Evolutionary conservation across 2,329 filamentous ascomycete genomes (phyloP).

Genomic region (Hirsutella thompsonii): DNA sequence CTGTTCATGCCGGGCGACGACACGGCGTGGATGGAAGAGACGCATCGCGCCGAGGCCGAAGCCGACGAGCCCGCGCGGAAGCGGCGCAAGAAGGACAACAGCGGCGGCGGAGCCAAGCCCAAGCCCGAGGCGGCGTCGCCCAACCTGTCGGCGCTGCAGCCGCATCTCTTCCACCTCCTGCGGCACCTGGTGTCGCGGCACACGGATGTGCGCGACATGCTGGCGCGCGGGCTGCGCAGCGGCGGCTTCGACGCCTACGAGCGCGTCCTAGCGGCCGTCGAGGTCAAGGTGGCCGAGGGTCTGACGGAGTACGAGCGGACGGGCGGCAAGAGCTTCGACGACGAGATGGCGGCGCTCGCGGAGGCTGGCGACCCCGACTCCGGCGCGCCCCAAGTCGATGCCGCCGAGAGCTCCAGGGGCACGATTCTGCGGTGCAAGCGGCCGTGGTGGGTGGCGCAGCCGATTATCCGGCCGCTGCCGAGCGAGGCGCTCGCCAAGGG

Average conservation of each 20-base stretch:
- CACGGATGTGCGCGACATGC: conserved; percentile 72
- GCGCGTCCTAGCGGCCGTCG: conserved; percentile 60
- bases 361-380: conserved; percentile 4
- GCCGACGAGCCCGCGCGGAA: conserved; percentile 37
- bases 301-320: conserved; percentile 53
- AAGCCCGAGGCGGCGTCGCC: conserved; percentile 15
- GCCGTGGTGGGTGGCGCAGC: conserved; percentile 85
- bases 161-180: conserved; percentile 86
- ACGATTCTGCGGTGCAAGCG: conserved; percentile 62
- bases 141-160: conserved; percentile 73
- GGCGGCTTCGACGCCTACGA: conserved; percentile 71
- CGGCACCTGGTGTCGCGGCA: conserved; percentile 69
- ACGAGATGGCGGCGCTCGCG: conserved; percentile 17
- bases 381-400: conserved; percentile 15
- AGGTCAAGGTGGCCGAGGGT: conserved; percentile 59
- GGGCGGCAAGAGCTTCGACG: conserved; percentile 34
- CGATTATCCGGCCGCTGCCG: conserved; percentile 74
- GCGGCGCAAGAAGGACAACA: conserved; percentile 35
- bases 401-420: conserved; percentile 47
- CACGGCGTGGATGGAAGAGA: conserved; percentile 28
- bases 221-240: conserved; percentile 51
- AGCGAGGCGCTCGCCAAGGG: conserved; percentile 79
- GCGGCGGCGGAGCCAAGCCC: conserved; percentile 24
- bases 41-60: conserved; percentile 15
- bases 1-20: conserved; percentile 58